phyloP scores from a whole-genome alignment of 140 eudicot species.

The Senecio squalidus region DNA sequence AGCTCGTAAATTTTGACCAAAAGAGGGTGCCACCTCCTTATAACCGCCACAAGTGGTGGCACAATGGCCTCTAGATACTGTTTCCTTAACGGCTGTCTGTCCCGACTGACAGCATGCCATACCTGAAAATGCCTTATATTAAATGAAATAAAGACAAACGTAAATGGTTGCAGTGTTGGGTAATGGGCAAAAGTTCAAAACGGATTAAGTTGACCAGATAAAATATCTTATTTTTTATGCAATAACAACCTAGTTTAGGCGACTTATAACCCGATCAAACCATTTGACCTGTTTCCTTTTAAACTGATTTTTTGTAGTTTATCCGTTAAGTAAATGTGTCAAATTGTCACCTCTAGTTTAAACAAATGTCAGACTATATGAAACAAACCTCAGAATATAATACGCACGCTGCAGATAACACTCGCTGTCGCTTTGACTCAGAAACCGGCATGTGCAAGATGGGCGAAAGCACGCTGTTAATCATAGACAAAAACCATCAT shows the following conservation, averaged over 20 bases:
- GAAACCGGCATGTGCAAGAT: constrained; percentile 81
- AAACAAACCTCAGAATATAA: constrained; percentile 85
- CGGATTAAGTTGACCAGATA: too few relatives aligned
- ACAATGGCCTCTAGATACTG: constrained; percentile 75
- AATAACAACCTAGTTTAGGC: neutral
- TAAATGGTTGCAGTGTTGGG: too few relatives aligned
- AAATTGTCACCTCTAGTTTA: too few relatives aligned
- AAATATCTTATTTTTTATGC: neutral
- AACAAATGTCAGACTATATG: too few relatives aligned
- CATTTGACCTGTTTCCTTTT: neutral
- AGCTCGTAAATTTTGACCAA: constrained; percentile 82
- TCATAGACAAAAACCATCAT: constrained; percentile 3
- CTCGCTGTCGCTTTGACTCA: constrained; percentile 81
- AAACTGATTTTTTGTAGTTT: neutral
- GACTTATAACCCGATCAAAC: neutral
- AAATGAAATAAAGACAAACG: too few relatives aligned
- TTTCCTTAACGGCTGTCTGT: constrained; percentile 70
- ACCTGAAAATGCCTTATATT: constrained; percentile 42
- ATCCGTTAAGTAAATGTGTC: too few relatives aligned
- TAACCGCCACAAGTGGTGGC: constrained; percentile 83
- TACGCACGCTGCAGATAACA: constrained; percentile 81
- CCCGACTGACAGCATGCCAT: constrained; percentile 80
- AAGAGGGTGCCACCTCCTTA: constrained; percentile 90
- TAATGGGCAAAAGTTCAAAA: too few relatives aligned
- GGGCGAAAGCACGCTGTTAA: constrained; percentile 84